A percentile compares a stretch with the other conserved stretches of the same genome.
phyloP scores from a whole-genome alignment of 371 early-diverging fungal species.

The Mucor lusitanicus region DNA sequence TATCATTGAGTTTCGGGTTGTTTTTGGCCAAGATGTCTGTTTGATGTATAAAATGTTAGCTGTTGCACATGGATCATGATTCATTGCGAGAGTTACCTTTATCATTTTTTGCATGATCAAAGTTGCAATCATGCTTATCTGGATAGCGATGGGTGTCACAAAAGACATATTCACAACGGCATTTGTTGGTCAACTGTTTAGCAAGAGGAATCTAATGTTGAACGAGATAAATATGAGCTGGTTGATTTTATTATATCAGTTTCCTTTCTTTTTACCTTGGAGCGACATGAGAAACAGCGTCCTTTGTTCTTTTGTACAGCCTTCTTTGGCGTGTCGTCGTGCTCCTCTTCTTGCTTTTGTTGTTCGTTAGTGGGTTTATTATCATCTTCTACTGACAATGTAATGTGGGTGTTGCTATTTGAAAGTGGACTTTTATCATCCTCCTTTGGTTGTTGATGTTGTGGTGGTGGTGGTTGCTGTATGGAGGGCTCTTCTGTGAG shows the following conservation, averaged over 20 bases:
- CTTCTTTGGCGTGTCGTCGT: conserved; percentile 18
- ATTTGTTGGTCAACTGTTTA: conserved; percentile 82
- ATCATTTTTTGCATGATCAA: conserved; percentile 75
- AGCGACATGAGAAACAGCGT: conserved; percentile 72
- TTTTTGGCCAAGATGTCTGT: conserved; percentile 70
- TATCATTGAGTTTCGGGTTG: conserved; percentile 80
- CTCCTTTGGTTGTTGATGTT: neutral
- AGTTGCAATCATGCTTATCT: conserved; percentile 78
- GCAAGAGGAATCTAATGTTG: conserved; percentile 67
- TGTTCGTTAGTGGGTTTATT: neutral
- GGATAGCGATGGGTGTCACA: conserved; percentile 81
- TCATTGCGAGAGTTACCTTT: conserved; percentile 37
- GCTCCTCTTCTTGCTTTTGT: conserved; percentile 6
- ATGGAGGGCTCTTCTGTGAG: conserved; percentile 6
- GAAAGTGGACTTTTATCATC: neutral
- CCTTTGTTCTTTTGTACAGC: conserved; percentile 69
- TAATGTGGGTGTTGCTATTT: neutral
- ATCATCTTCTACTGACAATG: neutral
- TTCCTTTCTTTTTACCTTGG: conserved; percentile 51
- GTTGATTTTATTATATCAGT: conserved; percentile 10
- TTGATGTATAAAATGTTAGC: neutral
- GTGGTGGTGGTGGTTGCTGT: neutral
- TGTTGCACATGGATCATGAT: neutral
- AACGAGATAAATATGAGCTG: neutral
- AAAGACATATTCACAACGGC: conserved; percentile 79